These are phyloP conservation scores for Heterobasidion occidentale DNA, from an alignment of 1,284 basidiomycete species.

Conservation along the genomic window DNA sequence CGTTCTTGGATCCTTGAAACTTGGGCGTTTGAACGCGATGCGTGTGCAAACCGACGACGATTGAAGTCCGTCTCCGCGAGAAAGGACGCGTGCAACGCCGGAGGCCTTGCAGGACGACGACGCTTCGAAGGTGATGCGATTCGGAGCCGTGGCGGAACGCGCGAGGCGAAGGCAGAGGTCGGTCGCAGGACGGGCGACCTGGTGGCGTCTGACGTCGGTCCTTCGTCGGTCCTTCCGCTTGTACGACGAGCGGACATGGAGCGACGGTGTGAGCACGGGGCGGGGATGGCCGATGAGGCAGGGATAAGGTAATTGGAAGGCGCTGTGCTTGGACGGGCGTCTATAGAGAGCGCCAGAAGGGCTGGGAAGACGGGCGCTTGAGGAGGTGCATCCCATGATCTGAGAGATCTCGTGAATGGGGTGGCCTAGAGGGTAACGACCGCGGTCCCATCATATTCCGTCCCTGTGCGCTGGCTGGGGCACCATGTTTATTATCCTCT, in stretches of 20 bases:
- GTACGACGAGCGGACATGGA: not conserved
- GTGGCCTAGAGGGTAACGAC: not conserved
- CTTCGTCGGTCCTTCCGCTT: not conserved
- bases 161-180: too few relatives aligned
- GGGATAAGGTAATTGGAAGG: too few relatives aligned
- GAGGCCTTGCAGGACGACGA: too few relatives aligned
- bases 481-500: not conserved
- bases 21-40: not conserved
- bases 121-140: too few relatives aligned
- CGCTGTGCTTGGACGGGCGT: too few relatives aligned
- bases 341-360: too few relatives aligned
- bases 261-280: not conserved
- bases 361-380: too few relatives aligned
- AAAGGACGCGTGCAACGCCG: too few relatives aligned
- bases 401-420: not conserved
- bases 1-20: too few relatives aligned
- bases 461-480: not conserved
- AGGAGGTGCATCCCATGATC: not conserved
- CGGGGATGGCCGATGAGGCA: not conserved
- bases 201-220: not conserved
- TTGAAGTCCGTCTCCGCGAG: too few relatives aligned
- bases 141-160: too few relatives aligned
- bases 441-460: not conserved
- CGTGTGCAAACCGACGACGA: not conserved
- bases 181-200: too few relatives aligned